These are phyloP conservation scores for Odontarrhena argentea DNA, from an alignment of 345 rosid genomes.

Conservation along the genomic window DNA sequence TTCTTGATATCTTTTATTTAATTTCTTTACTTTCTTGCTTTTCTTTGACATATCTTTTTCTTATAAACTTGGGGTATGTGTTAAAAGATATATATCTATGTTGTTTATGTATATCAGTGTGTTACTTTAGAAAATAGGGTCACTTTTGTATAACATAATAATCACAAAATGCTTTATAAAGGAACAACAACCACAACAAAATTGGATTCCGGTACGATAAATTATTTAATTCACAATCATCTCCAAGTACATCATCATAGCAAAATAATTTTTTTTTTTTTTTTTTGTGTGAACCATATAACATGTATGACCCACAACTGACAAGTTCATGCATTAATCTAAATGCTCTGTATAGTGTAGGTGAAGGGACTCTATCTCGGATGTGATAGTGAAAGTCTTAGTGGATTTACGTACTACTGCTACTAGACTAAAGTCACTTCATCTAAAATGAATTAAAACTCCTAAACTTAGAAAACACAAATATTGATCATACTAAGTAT, in stretches of 20 bases:
- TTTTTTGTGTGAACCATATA: no score
- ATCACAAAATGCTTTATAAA: slow-evolving; percentile 25
- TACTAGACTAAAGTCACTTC: no score
- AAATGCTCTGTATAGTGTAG: no score
- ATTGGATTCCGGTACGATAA: slow-evolving; percentile 21
- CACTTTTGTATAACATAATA: slow-evolving; percentile 22
- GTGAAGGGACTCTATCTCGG: no score
- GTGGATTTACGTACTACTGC: no score
- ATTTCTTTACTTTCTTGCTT: not conserved
- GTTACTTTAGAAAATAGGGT: slow-evolving; percentile 6
- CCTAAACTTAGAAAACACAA: not conserved
- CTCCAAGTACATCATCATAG: slow-evolving; percentile 3
- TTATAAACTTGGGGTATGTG: not conserved
- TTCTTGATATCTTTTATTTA: not conserved
- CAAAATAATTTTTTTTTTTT: not conserved
- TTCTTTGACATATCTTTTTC: slow-evolving; percentile 6
- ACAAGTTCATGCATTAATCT: no score
- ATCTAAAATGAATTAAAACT: not conserved
- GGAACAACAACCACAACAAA: slow-evolving; percentile 11
- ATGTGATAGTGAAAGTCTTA: no score
- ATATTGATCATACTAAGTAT: no score
- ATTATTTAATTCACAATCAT: slow-evolving; percentile 23
- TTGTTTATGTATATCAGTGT: no score
- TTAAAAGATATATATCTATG: slow-evolving; percentile 4
- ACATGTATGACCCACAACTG: no score